Base-by-base conservation (phyloP, 2,329 filamentous ascomycete genomes). In the Ilyonectria robusta region DNA sequence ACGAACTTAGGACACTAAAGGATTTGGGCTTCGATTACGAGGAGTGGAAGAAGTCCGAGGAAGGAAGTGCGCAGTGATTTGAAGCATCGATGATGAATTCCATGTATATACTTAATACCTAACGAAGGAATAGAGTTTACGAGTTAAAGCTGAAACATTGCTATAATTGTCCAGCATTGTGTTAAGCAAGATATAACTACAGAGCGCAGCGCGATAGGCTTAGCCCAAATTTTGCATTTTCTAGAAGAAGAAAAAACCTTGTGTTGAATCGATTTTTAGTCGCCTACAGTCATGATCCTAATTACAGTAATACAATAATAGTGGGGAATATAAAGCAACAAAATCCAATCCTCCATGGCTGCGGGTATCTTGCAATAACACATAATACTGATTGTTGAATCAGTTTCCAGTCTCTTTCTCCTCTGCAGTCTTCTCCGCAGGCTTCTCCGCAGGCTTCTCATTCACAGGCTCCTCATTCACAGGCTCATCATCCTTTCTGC, bases 21-120 rank as follows among this genome's bases (percentile, higher is more conserved):
- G 73, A 82, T 48, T 71, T 84, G 6, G 81, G 82, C 0, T 84
- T 84, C 46, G 78, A 81, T 26, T 84, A 78, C 42, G 68, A 76
- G 2, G 70, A 72, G 15, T 80, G 76, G 76, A 77, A 76, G 68
- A 76, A 66, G 53, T 68, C 70, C 13, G 33, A 66, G 0, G 50
- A 74, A 48, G 66, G 70, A 54, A 69, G 67, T 1, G 69, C 70
- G 42, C 68, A 74, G 65, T 40, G 67, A 55, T 31, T 62, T 40
- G 48, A 21, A 7, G 9, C 31, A 53, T 23, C 21, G 19, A 53
- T 50, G 23, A 35, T 6, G 21, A 37, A 44, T 47, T 11, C 4
- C 13, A 57, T 19, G 31, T 31, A 60, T 48, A 55, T 35, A 58
- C 19, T 46, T 59, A 13, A 54, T 57, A 35, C 6, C n/a, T 55